Percentiles rank a stretch among this genome's conserved stretches.
Conservation (phyloP, 768 basidiomycete species). For the Leucosporidium creatinivorum region DNA sequence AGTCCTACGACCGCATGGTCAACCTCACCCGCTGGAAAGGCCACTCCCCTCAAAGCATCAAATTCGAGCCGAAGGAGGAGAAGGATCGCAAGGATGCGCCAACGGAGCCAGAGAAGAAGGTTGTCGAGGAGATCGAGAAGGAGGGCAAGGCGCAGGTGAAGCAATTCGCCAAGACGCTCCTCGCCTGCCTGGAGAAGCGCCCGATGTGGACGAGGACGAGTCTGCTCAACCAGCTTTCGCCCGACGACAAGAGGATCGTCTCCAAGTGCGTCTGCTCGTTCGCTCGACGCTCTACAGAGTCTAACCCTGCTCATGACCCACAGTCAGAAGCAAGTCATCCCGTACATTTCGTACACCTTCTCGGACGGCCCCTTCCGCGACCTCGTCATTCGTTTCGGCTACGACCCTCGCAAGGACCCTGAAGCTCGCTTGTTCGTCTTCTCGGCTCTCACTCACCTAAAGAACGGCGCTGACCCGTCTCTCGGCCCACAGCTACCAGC, state of each 20-base stretch:
- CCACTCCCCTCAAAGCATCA: conserved; percentile 12
- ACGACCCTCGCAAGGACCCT: conserved; percentile 74
- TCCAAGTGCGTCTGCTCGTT: conserved; percentile 54
- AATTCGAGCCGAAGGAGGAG: conserved; percentile 8
- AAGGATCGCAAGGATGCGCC: no score
- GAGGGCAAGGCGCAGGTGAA: no score
- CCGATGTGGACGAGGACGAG: conserved; percentile 87
- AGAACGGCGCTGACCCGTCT: not conserved
- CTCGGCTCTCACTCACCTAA: not conserved
- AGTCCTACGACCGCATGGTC: conserved; percentile 73
- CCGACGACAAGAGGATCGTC: conserved; percentile 61
- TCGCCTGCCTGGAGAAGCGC: conserved; percentile 52
- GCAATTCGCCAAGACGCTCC: no score
- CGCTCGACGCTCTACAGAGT: no score
- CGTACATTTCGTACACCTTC: conserved; percentile 68
- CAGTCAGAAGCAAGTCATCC: conserved; percentile 30
- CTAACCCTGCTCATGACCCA: no score
- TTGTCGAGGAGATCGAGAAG: no score
- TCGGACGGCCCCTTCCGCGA: conserved; percentile 93
- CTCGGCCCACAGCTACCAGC: conserved; percentile 62
- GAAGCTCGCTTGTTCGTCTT: conserved; percentile 64
- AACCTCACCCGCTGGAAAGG: conserved; percentile 57
- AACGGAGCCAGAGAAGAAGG: no score
- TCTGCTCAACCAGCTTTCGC: conserved; percentile 70
- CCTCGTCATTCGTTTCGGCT: conserved; percentile 73